Evolutionary conservation across 2,329 filamentous ascomycete genomes (phyloP).

Genomic region (Torrubiella hemipterigena): DNA sequence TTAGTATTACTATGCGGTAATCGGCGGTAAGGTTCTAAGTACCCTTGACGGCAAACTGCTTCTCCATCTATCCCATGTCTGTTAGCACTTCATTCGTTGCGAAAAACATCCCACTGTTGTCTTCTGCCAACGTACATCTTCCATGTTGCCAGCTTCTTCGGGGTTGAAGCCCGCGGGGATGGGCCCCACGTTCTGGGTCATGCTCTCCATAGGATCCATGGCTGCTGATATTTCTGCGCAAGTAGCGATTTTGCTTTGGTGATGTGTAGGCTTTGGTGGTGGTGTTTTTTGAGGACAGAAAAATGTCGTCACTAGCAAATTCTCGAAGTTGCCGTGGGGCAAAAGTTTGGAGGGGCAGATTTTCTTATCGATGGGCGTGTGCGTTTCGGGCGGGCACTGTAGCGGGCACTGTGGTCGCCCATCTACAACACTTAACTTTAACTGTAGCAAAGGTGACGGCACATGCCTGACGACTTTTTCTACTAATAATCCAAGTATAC

Average conservation of each 20-base stretch:
- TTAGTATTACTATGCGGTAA: background rate
- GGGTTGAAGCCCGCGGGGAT: conserved; percentile 47
- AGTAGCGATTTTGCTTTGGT: too few relatives aligned
- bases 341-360: background rate
- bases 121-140: conserved; percentile 33
- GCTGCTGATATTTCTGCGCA: conserved; percentile 5
- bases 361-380: too few relatives aligned
- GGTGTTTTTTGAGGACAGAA: background rate
- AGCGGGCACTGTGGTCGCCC: background rate
- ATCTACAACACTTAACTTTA: too few relatives aligned
- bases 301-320: conserved; percentile 5
- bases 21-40: too few relatives aligned
- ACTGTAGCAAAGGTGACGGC: too few relatives aligned
- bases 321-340: background rate
- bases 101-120: background rate
- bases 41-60: conserved; percentile 98
- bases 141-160: conserved; percentile 41
- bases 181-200: conserved; percentile 16
- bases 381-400: background rate
- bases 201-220: conserved; percentile 28
- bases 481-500: too few relatives aligned
- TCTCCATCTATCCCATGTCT: conserved; percentile 76
- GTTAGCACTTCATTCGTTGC: background rate
- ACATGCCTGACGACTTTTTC: too few relatives aligned
- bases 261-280: background rate